Conservation (phyloP, 441 rosid genomes). For the Mallotus repandus region DNA sequence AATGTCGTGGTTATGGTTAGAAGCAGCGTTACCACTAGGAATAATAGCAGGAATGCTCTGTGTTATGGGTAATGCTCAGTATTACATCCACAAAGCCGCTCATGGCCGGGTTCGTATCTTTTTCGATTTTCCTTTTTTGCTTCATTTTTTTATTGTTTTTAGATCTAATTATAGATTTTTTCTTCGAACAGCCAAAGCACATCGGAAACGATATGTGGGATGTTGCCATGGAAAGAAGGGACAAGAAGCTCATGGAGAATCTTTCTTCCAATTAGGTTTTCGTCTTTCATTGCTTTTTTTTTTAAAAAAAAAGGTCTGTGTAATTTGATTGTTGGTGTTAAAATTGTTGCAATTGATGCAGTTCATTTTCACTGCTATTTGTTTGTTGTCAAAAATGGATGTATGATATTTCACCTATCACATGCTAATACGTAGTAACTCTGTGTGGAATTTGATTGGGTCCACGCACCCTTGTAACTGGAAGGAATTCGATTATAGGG, state of each 20-base stretch:
- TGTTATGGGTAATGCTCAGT: constrained; percentile 81
- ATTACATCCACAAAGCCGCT: constrained; percentile 80
- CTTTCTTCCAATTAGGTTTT: constrained; percentile 38
- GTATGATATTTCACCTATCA: no score
- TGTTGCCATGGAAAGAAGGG: constrained; percentile 94
- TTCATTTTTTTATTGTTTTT: not conserved
- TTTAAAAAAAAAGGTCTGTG: no score
- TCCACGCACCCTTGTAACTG: no score
- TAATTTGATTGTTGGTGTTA: no score
- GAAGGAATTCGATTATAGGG: no score
- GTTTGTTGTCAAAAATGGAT: no score
- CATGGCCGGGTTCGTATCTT: constrained; percentile 63
- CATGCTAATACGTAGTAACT: no score
- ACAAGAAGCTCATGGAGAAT: constrained; percentile 72
- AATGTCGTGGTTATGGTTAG: constrained; percentile 74
- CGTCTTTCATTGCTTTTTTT: not conserved
- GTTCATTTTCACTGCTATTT: no score
- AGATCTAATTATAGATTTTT: not conserved
- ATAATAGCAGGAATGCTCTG: constrained; percentile 94
- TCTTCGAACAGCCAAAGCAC: constrained; percentile 72
- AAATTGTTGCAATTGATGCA: no score
- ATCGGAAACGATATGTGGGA: constrained; percentile 93
- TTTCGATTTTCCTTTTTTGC: not conserved
- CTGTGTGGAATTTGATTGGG: no score
- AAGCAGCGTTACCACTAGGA: constrained; percentile 84